Evolutionary conservation across 441 rosid species (phyloP), one percentile per base, ranked within the genome.

Genomic region (Bruguiera hainesii): DNA sequence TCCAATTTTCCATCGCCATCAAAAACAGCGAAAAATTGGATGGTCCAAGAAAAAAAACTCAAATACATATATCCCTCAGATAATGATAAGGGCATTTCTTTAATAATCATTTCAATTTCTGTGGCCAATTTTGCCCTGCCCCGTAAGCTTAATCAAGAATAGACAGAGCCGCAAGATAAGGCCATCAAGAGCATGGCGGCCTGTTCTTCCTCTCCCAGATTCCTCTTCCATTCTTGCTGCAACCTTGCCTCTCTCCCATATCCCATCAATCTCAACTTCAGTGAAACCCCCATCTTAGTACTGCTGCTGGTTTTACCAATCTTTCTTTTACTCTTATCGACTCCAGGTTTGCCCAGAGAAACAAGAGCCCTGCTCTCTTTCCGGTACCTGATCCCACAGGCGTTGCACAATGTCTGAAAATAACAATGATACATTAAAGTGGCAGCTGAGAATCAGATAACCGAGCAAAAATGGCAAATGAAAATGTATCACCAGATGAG

Each of bases 101-200:
- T 28, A 19, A 39, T 18, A 19, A 39, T 18, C 30, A 1, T 30
- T 42, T 31, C n/a, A 7, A 3, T 7, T 25, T 42, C 56, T 48
- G 20, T 58, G 25, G 33, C 25, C 29, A 2, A 7, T 21, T 48
- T n/a, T 28, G 61, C 62, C 26, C 26, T 28, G 65, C 62, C 26
- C n/a, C 28, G 65, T 64, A 82, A 55, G 85, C 88, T 42, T 13
- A 13, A 42, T 42, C 48, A 42, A 42, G 18, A 42, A 72, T 82
- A 82, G 2, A 89, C 87, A 56, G 87, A 78, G 42, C 94, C 96
- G 73, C 76, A 86, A 6, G 98, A 89, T 3, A 93, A 78, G 67
- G 93, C 87, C 98, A 93, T 93, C 66, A 93, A 79, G 19, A 93
- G 81, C 37, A 90, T 74, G 2, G 97, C 98, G 16, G 98, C 98